phyloP scores from a whole-genome alignment of 2,329 filamentous ascomycete species.

The Epicoccum nigrum region DNA sequence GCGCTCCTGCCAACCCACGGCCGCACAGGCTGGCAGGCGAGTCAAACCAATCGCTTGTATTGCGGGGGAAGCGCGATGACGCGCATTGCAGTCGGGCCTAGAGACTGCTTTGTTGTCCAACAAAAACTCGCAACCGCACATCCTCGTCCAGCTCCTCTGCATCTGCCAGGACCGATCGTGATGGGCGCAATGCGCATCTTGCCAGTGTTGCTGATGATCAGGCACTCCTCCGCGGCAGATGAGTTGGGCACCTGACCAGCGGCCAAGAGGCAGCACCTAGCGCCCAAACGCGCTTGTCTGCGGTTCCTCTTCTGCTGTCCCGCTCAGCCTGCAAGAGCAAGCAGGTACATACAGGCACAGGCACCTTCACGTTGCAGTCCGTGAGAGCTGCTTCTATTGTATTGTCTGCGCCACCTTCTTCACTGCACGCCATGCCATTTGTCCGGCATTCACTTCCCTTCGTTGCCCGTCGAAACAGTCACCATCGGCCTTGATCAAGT shows the following conservation, averaged over 20 bases:
- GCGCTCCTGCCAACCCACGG: conserved; percentile 13
- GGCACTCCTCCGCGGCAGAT: conserved; percentile 19
- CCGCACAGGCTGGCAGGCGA: conserved; percentile 6
- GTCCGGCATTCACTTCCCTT: conserved; percentile 29
- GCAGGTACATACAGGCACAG: background rate
- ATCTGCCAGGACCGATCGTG: conserved; percentile 18
- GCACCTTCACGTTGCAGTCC: conserved; percentile 9
- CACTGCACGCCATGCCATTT: conserved; percentile 40
- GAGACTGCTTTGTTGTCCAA: conserved; percentile 15
- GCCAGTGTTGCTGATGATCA: conserved; percentile 17
- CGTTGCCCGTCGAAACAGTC: conserved; percentile 18
- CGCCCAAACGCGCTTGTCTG: conserved; percentile 28
- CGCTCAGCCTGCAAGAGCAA: conserved; percentile 2
- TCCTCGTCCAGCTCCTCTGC: background rate
- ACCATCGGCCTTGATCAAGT: conserved; percentile 11
- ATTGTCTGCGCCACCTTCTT: conserved; percentile 3
- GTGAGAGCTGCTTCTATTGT: conserved; percentile 19
- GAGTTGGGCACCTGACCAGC: conserved; percentile 36
- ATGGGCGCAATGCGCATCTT: conserved; percentile 17
- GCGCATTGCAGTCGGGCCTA: conserved; percentile 16
- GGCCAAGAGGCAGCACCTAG: conserved; percentile 38
- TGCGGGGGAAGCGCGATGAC: conserved; percentile 22
- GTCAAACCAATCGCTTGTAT: conserved; percentile 18
- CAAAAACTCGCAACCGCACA: conserved; percentile 15
- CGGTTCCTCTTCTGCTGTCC: conserved; percentile 25